Percentiles rank a stretch among this genome's conserved stretches.
Conservation (phyloP, 179 eudicot genomes). For the Heliamphora pulchella region DNA sequence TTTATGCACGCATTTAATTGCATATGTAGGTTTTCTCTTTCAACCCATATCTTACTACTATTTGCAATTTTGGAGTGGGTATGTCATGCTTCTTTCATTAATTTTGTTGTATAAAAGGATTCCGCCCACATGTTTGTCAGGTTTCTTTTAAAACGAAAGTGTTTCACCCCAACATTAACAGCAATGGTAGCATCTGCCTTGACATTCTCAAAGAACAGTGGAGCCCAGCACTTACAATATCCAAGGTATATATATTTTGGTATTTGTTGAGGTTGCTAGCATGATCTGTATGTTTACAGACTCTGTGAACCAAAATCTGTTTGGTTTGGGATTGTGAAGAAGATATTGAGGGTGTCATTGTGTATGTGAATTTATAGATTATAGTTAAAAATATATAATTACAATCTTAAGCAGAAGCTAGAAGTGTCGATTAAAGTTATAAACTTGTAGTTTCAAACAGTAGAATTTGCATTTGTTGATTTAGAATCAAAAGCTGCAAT, state of each 20-base stretch:
- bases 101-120: not conserved
- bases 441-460: too few relatives aligned
- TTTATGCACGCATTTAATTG: not conserved
- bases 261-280: not conserved
- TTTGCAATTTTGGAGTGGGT: not conserved
- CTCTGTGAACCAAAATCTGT: not conserved
- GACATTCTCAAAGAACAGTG: constrained; percentile 64
- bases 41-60: not conserved
- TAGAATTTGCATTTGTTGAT: too few relatives aligned
- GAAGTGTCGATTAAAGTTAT: too few relatives aligned
- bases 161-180: constrained; percentile 53
- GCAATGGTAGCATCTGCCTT: constrained; percentile 57
- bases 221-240: constrained; percentile 60
- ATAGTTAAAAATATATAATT: too few relatives aligned
- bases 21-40: not conserved
- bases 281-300: not conserved
- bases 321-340: not conserved
- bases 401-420: too few relatives aligned
- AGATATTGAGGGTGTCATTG: too few relatives aligned
- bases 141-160: constrained; percentile 54
- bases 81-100: not conserved
- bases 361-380: too few relatives aligned
- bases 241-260: constrained; percentile 33
- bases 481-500: too few relatives aligned
- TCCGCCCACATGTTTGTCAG: constrained; percentile 19